Evolutionary conservation across 2,329 filamentous ascomycete genomes (phyloP).

Genomic region (Colletotrichum liriopes): DNA sequence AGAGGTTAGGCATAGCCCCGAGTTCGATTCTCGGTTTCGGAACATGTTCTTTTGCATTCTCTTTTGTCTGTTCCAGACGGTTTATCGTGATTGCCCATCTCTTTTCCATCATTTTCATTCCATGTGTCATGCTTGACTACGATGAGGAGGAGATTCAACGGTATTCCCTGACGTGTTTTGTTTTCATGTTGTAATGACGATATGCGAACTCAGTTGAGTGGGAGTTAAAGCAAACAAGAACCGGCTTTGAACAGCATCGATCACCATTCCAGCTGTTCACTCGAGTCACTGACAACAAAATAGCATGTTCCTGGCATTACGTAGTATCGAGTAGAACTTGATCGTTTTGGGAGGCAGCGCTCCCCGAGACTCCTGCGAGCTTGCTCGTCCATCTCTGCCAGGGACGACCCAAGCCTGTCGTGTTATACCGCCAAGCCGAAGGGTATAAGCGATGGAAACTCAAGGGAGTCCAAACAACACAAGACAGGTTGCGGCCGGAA

Average conservation of each 20-base stretch:
- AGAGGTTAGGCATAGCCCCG: constrained; percentile 34
- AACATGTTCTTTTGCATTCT: neutral
- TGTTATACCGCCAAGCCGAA: neutral
- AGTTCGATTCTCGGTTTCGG: constrained; percentile 40
- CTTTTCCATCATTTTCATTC: neutral
- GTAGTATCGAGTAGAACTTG: neutral
- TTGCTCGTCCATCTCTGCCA: neutral
- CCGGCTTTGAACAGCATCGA: neutral
- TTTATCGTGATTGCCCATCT: neutral
- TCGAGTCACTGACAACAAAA: neutral
- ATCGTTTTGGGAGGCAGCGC: neutral
- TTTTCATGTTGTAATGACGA: neutral
- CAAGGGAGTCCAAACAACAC: neutral
- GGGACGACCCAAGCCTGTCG: neutral
- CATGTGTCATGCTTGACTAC: too few species aligned
- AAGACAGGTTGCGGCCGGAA: too few species aligned
- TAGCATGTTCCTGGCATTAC: neutral
- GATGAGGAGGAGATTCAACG: too few species aligned
- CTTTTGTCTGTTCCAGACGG: neutral
- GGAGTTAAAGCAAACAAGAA: neutral
- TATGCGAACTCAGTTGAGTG: neutral
- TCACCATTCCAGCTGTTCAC: neutral
- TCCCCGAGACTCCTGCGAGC: neutral
- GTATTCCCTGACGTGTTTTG: neutral
- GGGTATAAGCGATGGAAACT: neutral